A percentile compares a stretch with the other conserved stretches of the same genome.
Evolutionary conservation across 2,329 filamentous ascomycete species (phyloP).

Genomic region (Parascedosporium putredinis): DNA sequence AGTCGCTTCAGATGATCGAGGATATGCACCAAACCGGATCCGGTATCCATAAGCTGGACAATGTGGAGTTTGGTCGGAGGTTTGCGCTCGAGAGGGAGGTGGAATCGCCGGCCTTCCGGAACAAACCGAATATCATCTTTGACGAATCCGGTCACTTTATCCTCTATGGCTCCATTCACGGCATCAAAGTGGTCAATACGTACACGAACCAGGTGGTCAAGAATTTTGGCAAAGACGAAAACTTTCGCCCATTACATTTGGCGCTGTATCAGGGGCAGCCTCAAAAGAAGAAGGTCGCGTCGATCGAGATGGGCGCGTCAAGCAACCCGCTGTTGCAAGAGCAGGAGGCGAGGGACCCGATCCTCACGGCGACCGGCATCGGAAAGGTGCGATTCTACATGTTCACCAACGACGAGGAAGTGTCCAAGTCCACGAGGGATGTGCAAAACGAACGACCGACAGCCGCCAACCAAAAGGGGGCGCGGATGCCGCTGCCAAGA

Average conservation of each 20-base stretch:
- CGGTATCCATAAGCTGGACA: constrained; percentile 68
- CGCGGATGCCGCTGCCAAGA: constrained; percentile 43
- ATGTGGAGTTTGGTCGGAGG: constrained; percentile 83
- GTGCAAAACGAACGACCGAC: constrained; percentile 91
- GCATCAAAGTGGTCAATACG: constrained; percentile 92
- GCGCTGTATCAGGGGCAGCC: constrained; percentile 90
- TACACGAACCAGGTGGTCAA: constrained; percentile 88
- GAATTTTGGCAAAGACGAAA: constrained; percentile 82
- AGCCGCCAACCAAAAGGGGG: constrained; percentile 29
- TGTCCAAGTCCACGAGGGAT: constrained; percentile 76
- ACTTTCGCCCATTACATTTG: constrained; percentile 72
- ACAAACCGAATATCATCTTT: constrained; percentile 79
- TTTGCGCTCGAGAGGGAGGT: constrained; percentile 80
- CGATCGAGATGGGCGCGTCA: constrained; percentile 93
- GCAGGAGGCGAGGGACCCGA: constrained; percentile 81
- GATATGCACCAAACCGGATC: constrained; percentile 96
- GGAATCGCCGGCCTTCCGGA: constrained; percentile 55
- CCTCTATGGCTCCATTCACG: constrained; percentile 83
- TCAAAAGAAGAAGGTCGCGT: constrained; percentile 85
- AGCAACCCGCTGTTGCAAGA: constrained; percentile 88
- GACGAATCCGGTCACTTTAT: constrained; percentile 96
- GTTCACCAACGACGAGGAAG: constrained; percentile 83
- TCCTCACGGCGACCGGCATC: constrained; percentile 72
- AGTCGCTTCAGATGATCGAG: constrained; percentile 78
- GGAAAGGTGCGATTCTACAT: constrained; percentile 94